Evolutionary conservation across 2,329 filamentous ascomycete genomes (phyloP).

Genomic region (Chaetomium sp.): DNA sequence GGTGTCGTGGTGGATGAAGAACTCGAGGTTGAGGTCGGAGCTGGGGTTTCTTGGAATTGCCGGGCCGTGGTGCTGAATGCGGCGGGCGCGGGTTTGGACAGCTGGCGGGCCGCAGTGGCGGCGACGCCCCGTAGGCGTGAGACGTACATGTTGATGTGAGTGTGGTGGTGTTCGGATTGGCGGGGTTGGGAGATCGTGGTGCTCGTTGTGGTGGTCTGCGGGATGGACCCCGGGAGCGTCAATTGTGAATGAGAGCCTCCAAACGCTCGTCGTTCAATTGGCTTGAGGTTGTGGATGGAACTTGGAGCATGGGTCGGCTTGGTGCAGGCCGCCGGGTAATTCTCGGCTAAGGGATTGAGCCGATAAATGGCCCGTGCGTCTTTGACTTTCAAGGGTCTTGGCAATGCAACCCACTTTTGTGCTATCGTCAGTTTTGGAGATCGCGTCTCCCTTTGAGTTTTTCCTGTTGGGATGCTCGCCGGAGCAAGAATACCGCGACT

Average conservation of each 20-base stretch:
- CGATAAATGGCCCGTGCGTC: not conserved
- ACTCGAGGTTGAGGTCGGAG: conserved; percentile 17
- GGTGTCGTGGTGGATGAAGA: conserved; percentile 22
- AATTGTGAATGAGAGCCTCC: conserved; percentile 7
- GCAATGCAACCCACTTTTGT: not conserved
- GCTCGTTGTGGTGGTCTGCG: conserved; percentile 3
- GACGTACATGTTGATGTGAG: conserved; percentile 38
- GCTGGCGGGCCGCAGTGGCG: conserved; percentile 27
- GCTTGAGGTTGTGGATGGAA: conserved; percentile 2
- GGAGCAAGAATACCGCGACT: no score
- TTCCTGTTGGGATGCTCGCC: no score
- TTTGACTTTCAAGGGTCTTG: not conserved
- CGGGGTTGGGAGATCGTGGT: conserved; percentile 29
- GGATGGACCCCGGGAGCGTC: conserved; percentile 8
- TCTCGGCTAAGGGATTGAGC: conserved; percentile 7
- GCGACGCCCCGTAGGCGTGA: conserved; percentile 31
- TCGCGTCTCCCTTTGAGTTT: not conserved
- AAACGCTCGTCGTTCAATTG: not conserved
- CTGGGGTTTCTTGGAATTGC: conserved; percentile 33
- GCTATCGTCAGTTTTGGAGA: not conserved
- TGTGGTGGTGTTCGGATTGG: not conserved
- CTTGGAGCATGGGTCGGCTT: not conserved
- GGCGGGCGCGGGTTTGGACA: conserved; percentile 33
- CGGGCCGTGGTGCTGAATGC: conserved; percentile 44
- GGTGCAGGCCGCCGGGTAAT: conserved; percentile 14